phyloP scores from a whole-genome alignment of 1,284 basidiomycete species.

The Sanghuangporus baumii region DNA sequence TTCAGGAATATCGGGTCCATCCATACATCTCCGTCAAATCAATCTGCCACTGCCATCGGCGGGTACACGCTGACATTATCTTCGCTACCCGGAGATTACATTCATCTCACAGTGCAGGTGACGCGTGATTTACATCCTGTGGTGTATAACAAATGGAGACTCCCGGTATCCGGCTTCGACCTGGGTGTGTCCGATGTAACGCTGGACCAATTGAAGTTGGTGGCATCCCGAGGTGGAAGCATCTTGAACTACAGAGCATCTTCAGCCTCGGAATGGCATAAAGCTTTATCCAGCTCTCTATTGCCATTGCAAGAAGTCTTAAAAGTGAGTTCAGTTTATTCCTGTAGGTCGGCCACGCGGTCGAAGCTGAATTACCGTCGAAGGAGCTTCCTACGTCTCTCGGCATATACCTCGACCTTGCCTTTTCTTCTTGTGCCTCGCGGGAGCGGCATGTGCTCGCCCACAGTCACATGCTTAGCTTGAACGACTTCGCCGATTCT shows the following conservation, averaged over 20 bases:
- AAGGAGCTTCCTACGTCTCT: conserved; percentile 69
- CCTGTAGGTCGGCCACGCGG: conserved; percentile 13
- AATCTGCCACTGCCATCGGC: conserved; percentile 36
- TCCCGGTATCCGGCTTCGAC: conserved; percentile 74
- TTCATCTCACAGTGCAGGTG: conserved; percentile 86
- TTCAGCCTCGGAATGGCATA: conserved; percentile 52
- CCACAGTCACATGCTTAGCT: conserved; percentile 43
- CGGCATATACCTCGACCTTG: conserved; percentile 78
- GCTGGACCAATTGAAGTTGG: conserved; percentile 66
- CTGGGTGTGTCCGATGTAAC: conserved; percentile 83
- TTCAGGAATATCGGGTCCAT: conserved; percentile 39
- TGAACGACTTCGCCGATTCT: conserved; percentile 80
- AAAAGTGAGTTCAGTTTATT: conserved; percentile 42
- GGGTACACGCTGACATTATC: conserved; percentile 73
- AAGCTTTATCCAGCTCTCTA: conserved; percentile 51
- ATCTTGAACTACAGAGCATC: conserved; percentile 25
- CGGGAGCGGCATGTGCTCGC: conserved; percentile 40
- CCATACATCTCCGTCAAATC: conserved; percentile 61
- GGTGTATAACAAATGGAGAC: conserved; percentile 62
- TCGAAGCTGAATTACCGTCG: conserved; percentile 15
- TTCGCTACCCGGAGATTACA: conserved; percentile 83
- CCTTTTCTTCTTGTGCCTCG: conserved; percentile 51
- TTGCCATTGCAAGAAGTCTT: conserved; percentile 67
- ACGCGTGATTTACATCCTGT: conserved; percentile 89
- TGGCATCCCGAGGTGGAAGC: conserved; percentile 51